Conservation (phyloP, 2,329 filamentous ascomycete species). For the Delphinella strobiligena region DNA sequence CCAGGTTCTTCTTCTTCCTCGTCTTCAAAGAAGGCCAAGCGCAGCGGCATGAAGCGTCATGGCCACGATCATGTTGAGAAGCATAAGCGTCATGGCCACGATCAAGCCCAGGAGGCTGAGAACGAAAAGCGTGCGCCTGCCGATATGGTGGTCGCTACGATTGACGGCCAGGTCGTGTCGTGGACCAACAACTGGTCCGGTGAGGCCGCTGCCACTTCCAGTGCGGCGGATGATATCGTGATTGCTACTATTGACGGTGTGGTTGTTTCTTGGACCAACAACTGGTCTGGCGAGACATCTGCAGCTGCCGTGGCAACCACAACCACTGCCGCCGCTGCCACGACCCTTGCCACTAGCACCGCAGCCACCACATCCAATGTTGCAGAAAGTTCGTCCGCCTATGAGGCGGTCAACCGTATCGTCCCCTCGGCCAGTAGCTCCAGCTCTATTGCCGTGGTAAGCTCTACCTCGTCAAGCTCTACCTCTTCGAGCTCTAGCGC, state of each 20-base stretch:
- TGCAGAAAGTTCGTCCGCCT: conserved; percentile 5
- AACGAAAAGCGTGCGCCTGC: conserved; percentile 37
- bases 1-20: conserved; percentile 24
- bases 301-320: conserved; percentile 9
- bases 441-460: conserved; percentile 8
- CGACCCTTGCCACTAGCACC: conserved; percentile 13
- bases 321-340: conserved; percentile 9
- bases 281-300: conserved; percentile 9
- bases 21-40: conserved; percentile 25
- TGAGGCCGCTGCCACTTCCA: conserved; percentile 9
- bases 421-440: conserved; percentile 8
- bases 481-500: conserved; percentile 10
- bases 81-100: conserved; percentile 33
- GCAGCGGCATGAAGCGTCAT: conserved; percentile 19
- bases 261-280: conserved; percentile 3
- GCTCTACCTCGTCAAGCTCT: conserved; percentile 8
- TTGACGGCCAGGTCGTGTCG: conserved; percentile 44
- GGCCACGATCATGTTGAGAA: conserved; percentile 28
- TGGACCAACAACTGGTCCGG: conserved; percentile 48
- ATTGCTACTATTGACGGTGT: conserved; percentile 1
- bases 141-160: conserved; percentile 44
- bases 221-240: conserved; percentile 6
- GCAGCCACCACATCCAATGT: conserved; percentile 3
- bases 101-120: conserved; percentile 34
- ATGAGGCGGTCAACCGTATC: conserved; percentile 8